Percentiles rank a stretch among this genome's conserved stretches.
Conservation (phyloP, 176 grass and related monocot genomes). For the Rhynchospora breviuscula region DNA sequence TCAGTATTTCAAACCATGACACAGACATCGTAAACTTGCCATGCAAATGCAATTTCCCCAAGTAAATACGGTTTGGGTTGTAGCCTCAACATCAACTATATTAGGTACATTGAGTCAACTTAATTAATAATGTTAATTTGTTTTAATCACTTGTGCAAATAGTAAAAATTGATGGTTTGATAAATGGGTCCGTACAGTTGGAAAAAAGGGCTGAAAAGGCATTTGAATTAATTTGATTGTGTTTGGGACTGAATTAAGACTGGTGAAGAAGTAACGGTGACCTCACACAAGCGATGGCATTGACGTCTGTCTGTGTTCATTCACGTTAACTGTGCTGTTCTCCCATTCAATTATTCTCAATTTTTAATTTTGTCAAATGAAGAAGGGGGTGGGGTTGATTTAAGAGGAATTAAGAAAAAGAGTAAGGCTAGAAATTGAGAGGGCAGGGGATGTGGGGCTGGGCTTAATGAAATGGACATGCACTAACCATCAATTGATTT, state of each 20-base stretch:
- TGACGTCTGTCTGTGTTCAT: slow-evolving; percentile 10
- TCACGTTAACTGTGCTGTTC: background rate
- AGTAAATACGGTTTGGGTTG: background rate
- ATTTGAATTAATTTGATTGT: too few relatives aligned
- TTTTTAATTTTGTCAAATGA: background rate
- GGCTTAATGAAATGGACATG: background rate
- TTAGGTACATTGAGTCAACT: background rate
- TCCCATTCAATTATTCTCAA: background rate
- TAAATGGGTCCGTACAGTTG: too few relatives aligned
- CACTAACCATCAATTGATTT: slow-evolving; percentile 24
- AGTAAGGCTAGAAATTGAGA: background rate
- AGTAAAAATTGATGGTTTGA: too few relatives aligned
- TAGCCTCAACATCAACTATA: background rate
- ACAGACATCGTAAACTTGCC: background rate
- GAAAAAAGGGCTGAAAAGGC: background rate
- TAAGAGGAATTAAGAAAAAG: background rate
- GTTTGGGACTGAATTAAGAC: background rate
- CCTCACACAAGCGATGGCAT: slow-evolving; percentile 11
- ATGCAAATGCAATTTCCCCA: too few relatives aligned
- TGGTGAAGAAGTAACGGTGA: background rate
- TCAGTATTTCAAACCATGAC: background rate
- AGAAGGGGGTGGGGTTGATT: background rate
- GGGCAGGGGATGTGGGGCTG: background rate
- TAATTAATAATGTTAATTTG: background rate
- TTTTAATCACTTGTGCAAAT: too few relatives aligned